Base-by-base conservation (phyloP, 2,329 filamentous ascomycete genomes). In the Aschersonia sp. region DNA sequence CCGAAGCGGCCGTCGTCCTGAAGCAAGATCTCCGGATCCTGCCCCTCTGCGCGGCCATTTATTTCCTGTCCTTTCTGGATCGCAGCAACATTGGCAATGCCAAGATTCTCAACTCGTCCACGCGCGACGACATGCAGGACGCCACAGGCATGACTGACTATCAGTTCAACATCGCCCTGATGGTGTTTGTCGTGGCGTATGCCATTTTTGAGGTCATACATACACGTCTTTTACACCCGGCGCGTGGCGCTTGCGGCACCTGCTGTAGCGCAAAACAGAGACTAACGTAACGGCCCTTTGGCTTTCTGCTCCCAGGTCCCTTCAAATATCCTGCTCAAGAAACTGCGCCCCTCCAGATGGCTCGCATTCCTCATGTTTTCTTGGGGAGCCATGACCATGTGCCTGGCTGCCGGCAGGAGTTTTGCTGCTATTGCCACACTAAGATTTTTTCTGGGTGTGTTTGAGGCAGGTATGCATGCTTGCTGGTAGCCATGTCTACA, bases 21-120 rank as follows among this genome's bases (percentile, higher is more conserved):
- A 79, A 76, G 55, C 78, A 83, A 55, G 81, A 85, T 58, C 50
- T 75, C 14, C 70, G 75, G 47, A 81, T 85, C 49, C 65, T 84
- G 11, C 80, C 81, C 1, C 63, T 84, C 11, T 76, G 70, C n/a
- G 75, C 77, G 6, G 65, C 61, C 46, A 81, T 85, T 46, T 84
- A 83, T 59, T 69, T 85, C 43, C 69, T 85, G 29, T 81, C 77
- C 61, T 84, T 81, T 58, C 71, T 85, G 30, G 81, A 85, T 61
- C 69, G 78, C 42, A 74, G 77, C 48, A 85, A 85, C 60, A 84
- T 85, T 49, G 79, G 79, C 57, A 83, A 83, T 58, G 79, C 80
- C 42, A 79, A 77, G 60, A 76, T 83, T 30, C 68, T 85, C 51
- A 84, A 85, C 57, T 65, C 71, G 22, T 68, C 75, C 9, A 73